Evolutionary conservation across 345 rosid genomes (phyloP).

Genomic region (Salix purpurea): DNA sequence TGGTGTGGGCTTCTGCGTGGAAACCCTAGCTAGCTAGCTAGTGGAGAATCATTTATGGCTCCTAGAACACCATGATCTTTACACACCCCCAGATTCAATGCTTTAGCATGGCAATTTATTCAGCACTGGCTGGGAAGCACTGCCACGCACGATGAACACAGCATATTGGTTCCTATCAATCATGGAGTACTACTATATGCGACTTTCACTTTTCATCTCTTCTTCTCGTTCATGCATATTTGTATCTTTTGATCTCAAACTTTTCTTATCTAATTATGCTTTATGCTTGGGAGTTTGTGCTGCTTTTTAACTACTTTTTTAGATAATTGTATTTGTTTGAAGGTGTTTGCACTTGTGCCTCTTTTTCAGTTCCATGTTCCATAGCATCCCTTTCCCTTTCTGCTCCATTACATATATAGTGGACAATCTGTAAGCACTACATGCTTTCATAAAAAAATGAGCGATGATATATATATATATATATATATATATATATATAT

Average conservation of each 20-base stretch:
- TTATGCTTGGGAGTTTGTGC: slow-evolving; percentile 57
- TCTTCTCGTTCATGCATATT: slow-evolving; percentile 20
- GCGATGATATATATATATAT: too few species aligned
- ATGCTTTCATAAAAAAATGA: not conserved
- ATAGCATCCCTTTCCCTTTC: slow-evolving; percentile 19
- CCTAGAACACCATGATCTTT: not conserved
- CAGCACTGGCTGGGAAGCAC: not conserved
- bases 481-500: too few species aligned
- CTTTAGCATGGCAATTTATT: slow-evolving; percentile 6
- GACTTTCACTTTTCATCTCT: not conserved
- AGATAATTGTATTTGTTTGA: slow-evolving; percentile 52
- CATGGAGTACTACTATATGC: not conserved
- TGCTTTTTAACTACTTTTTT: slow-evolving; percentile 25
- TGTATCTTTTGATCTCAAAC: slow-evolving; percentile 8
- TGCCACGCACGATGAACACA: not conserved
- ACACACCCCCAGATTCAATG: not conserved
- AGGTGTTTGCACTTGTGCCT: slow-evolving; percentile 40
- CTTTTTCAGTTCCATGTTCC: slow-evolving; percentile 23
- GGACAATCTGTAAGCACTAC: not conserved
- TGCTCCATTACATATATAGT: slow-evolving; percentile 14
- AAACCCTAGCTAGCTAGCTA: slow-evolving; percentile 41
- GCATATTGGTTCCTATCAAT: not conserved
- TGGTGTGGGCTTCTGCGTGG: slow-evolving; percentile 77
- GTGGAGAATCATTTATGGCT: not conserved
- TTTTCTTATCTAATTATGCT: slow-evolving; percentile 7